These are phyloP conservation scores for Cercospora sesami DNA, from an alignment of 2,329 filamentous ascomycete genomes.

Conservation along the genomic window DNA sequence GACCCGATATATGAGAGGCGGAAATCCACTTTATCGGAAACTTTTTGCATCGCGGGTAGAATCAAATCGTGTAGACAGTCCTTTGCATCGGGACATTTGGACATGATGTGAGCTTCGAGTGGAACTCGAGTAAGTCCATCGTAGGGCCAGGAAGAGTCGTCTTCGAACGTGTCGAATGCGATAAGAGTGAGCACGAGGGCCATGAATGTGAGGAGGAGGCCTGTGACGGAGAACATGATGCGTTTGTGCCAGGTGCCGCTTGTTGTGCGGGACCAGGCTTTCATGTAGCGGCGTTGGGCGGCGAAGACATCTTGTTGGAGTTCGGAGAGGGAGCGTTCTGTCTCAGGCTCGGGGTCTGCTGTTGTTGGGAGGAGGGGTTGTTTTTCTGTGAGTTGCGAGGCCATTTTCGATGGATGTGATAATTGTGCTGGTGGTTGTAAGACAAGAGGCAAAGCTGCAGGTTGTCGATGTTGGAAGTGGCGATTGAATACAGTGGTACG, in stretches of 20 bases:
- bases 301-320: conserved; percentile 35
- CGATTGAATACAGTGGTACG: neutral
- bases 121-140: conserved; percentile 57
- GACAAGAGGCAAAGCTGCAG: neutral
- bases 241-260: conserved; percentile 36
- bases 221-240: conserved; percentile 36
- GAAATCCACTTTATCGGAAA: conserved; percentile 85
- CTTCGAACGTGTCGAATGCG: conserved; percentile 28
- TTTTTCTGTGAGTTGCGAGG: conserved; percentile 30
- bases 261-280: conserved; percentile 37
- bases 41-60: conserved; percentile 79
- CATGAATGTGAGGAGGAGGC: conserved; percentile 32
- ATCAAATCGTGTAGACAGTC: conserved; percentile 80
- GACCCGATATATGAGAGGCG: conserved; percentile 84
- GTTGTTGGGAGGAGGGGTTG: conserved; percentile 29
- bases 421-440: neutral
- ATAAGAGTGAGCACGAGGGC: conserved; percentile 33
- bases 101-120: conserved; percentile 91
- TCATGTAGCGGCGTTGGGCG: conserved; percentile 39
- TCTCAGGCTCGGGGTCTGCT: neutral
- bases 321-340: conserved; percentile 33
- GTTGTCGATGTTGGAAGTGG: conserved; percentile 6
- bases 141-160: conserved; percentile 28
- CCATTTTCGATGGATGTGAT: conserved; percentile 14
- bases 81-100: conserved; percentile 87